phyloP scores from a whole-genome alignment of 2,329 filamentous ascomycete species.

The Trichophyton mentagrophytes region DNA sequence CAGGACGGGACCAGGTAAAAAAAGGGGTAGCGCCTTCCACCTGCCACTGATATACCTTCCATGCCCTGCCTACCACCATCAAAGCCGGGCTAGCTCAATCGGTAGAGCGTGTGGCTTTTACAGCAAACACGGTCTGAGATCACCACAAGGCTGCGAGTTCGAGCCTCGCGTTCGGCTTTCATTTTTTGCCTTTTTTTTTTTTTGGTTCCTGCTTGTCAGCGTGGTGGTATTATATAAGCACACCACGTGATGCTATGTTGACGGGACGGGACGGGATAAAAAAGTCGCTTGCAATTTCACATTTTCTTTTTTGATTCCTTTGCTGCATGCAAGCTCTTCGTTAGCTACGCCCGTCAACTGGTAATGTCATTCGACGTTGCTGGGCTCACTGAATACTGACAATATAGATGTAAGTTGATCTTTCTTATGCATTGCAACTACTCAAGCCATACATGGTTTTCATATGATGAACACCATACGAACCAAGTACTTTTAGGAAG shows the following conservation, averaged over 20 bases:
- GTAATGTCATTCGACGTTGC: too few species aligned
- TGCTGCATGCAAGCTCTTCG: too few species aligned
- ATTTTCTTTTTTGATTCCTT: not conserved
- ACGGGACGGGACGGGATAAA: not conserved
- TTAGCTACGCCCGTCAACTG: too few species aligned
- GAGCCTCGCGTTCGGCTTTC: slow-evolving; percentile 30
- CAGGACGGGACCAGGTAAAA: not conserved
- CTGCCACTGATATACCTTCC: not conserved
- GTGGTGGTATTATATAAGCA: not conserved
- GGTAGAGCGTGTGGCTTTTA: slow-evolving; percentile 51
- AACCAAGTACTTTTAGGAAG: slow-evolving; percentile 34
- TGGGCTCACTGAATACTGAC: too few species aligned
- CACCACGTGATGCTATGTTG: not conserved
- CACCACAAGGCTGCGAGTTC: slow-evolving; percentile 30
- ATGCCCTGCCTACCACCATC: not conserved
- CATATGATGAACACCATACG: slow-evolving; percentile 32
- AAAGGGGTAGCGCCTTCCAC: not conserved
- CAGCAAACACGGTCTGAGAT: slow-evolving; percentile 2
- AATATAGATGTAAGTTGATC: not conserved
- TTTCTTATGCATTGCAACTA: not conserved
- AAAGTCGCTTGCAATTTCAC: not conserved
- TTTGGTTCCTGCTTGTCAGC: not conserved
- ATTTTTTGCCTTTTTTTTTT: not conserved
- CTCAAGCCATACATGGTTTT: not conserved
- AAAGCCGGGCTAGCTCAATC: slow-evolving; percentile 45